Percentiles rank a stretch among this genome's conserved stretches.
These are phyloP conservation scores for Leccinum disarticulatum DNA, from an alignment of 768 basidiomycete species.

Conservation along the genomic window DNA sequence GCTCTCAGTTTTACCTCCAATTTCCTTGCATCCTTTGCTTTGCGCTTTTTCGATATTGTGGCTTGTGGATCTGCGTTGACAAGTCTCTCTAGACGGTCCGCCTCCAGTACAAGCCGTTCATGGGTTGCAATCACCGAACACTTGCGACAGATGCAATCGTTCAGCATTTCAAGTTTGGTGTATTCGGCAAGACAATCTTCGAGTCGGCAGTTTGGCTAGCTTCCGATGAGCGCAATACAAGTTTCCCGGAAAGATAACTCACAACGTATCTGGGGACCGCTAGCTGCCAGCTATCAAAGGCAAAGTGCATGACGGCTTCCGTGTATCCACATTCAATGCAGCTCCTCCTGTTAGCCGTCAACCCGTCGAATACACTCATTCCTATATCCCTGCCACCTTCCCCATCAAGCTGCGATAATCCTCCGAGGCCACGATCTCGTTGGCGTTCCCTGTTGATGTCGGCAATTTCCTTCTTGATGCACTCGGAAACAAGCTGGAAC, in stretches of 20 bases:
- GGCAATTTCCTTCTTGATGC: constrained; percentile 79
- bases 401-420: constrained; percentile 36
- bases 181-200: constrained; percentile 88
- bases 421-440: constrained; percentile 71
- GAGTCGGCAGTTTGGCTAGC: constrained; percentile 62
- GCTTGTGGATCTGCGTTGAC: constrained; percentile 39
- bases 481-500: constrained; percentile 92
- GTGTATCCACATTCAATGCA: constrained; percentile 91
- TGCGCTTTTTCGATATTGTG: constrained; percentile 72
- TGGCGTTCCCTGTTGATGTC: constrained; percentile 71
- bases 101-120: constrained; percentile 59
- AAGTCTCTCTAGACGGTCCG: constrained; percentile 49
- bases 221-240: constrained; percentile 9
- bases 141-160: constrained; percentile 90
- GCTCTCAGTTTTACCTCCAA: constrained; percentile 59
- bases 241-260: constrained; percentile 31
- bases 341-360: constrained; percentile 86
- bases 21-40: constrained; percentile 67
- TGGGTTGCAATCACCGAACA: constrained; percentile 86
- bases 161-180: constrained; percentile 82
- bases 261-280: constrained; percentile 65
- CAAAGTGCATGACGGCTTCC: constrained; percentile 90
- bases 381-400: constrained; percentile 39
- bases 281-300: constrained; percentile 83
- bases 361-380: constrained; percentile 82